Conservation (phyloP, 768 basidiomycete species). For the Termitomyces sp. region DNA sequence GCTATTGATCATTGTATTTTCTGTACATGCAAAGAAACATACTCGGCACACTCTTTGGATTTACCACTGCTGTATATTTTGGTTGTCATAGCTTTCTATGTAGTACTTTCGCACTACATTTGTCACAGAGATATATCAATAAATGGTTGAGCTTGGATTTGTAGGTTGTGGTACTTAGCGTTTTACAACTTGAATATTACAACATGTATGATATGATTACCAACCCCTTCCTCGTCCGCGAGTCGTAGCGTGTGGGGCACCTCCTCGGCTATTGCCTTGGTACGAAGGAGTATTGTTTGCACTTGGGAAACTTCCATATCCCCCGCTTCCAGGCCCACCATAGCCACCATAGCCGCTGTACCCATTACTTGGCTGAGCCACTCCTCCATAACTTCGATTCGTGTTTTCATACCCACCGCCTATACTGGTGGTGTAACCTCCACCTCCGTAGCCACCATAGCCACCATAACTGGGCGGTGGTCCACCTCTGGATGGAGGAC, state of each 20-base stretch:
- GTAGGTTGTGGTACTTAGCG: not conserved
- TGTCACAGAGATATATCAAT: not conserved
- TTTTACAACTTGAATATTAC: constrained; percentile 3
- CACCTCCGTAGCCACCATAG: constrained; percentile 23
- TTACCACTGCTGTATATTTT: not conserved
- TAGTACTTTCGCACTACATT: not conserved
- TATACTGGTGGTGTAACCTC: constrained; percentile 12
- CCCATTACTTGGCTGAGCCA: constrained; percentile 29
- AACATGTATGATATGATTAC: constrained; percentile 4
- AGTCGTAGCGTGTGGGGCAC: constrained; percentile 20
- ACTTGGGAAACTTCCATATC: constrained; percentile 18
- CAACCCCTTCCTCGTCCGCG: constrained; percentile 36
- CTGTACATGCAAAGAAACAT: not conserved
- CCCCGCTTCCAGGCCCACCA: constrained; percentile 27
- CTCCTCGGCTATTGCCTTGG: constrained; percentile 21
- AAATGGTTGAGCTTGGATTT: not conserved
- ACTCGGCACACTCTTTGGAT: not conserved
- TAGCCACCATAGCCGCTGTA: constrained; percentile 18
- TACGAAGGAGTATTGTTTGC: constrained; percentile 30
- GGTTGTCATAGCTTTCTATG: not conserved
- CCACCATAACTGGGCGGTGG: constrained; percentile 9
- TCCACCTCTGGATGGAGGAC: constrained; percentile 18
- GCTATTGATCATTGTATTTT: constrained; percentile 7
- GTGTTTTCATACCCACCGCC: constrained; percentile 14
- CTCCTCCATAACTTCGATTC: constrained; percentile 28